phyloP scores from a whole-genome alignment of 179 eudicot genomes.

The Drosera spatulata region DNA sequence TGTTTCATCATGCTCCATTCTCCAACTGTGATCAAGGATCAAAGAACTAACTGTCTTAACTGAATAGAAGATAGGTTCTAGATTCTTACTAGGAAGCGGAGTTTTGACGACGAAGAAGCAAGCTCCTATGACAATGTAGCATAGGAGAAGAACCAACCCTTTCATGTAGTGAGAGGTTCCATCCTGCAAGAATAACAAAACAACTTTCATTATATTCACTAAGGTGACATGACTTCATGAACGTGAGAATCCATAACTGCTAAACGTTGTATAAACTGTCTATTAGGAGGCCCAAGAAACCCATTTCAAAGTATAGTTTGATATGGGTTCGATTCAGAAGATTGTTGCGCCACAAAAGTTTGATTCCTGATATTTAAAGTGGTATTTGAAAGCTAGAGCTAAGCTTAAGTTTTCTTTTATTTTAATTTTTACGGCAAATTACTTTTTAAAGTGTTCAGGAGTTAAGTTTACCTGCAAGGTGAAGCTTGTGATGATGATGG shows the following conservation, averaged over 20 bases:
- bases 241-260: no score
- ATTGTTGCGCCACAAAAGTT: no score
- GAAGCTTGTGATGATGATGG: constrained; percentile 63
- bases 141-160: constrained; percentile 65
- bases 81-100: constrained; percentile 25
- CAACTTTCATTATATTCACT: neutral
- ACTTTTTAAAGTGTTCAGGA: neutral
- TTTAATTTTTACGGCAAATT: neutral
- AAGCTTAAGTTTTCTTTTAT: neutral
- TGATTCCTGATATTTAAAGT: no score
- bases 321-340: no score
- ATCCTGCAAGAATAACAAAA: constrained; percentile 40
- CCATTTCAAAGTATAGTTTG: no score
- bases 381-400: no score
- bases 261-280: no score
- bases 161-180: constrained; percentile 91
- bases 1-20: neutral
- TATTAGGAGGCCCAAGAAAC: no score
- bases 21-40: neutral
- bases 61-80: neutral
- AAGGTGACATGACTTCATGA: neutral
- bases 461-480: constrained; percentile 51
- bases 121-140: constrained; percentile 64
- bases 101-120: constrained; percentile 41
- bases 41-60: neutral